phyloP scores from a whole-genome alignment of 495 filamentous ascomycete genomes.

The Penicillium egyptiacum region DNA sequence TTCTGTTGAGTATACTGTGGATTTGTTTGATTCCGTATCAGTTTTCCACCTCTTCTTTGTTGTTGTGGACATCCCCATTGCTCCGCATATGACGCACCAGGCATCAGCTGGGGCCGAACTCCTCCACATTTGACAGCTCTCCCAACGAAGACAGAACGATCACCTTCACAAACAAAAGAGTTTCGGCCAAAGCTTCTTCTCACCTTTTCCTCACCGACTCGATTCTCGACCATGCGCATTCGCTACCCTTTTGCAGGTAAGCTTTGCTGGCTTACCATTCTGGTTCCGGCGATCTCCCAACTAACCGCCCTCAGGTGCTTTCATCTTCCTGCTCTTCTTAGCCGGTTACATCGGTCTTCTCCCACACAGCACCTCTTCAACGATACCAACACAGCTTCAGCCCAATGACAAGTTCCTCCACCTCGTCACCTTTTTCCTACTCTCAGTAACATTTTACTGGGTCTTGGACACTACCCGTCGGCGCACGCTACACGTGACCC shows the following conservation, averaged over 20 bases:
- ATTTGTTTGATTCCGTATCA: neutral
- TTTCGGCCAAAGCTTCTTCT: neutral
- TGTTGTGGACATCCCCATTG: slow-evolving; percentile 4
- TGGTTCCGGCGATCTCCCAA: slow-evolving; percentile 13
- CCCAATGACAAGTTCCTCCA: slow-evolving; percentile 91
- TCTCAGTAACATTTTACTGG: slow-evolving; percentile 94
- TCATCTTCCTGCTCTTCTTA: slow-evolving; percentile 71
- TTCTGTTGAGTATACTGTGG: neutral
- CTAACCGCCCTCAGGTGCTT: slow-evolving; percentile 53
- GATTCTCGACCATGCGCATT: slow-evolving; percentile 56
- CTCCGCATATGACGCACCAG: slow-evolving; percentile 37
- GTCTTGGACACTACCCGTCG: slow-evolving; percentile 86
- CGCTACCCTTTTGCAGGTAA: slow-evolving; percentile 72
- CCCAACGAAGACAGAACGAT: slow-evolving; percentile 1
- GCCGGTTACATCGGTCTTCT: slow-evolving; percentile 78
- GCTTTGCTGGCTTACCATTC: slow-evolving; percentile 15
- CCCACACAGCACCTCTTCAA: slow-evolving; percentile 55
- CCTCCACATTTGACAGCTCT: slow-evolving; percentile 21
- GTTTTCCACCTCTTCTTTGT: neutral
- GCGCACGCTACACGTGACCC: slow-evolving; percentile 77
- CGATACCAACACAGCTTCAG: slow-evolving; percentile 64
- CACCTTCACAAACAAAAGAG: neutral
- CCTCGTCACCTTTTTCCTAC: slow-evolving; percentile 80
- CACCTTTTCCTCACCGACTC: neutral
- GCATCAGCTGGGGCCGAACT: slow-evolving; percentile 22